Conservation (phyloP, 2,329 filamentous ascomycete species). For the Aureobasidium lini region DNA sequence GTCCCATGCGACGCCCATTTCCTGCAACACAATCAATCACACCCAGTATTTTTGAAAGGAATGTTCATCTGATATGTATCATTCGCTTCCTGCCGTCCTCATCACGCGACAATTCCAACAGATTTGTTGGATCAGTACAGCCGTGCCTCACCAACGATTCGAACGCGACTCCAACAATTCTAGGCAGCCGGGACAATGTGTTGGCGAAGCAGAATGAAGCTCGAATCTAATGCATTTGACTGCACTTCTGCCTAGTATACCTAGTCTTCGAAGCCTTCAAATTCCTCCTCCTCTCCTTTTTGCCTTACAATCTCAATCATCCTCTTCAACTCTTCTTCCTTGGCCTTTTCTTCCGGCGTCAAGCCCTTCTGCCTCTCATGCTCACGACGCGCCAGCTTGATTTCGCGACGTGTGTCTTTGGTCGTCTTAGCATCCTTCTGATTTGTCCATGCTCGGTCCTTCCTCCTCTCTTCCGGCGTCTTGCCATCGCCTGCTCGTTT, state of each 20-base stretch:
- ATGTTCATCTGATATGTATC: neutral
- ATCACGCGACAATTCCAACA: no score
- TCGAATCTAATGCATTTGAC: no score
- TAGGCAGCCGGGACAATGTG: no score
- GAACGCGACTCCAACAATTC: no score
- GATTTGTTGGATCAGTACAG: no score
- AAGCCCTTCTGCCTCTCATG: conserved; percentile 25
- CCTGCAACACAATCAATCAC: neutral
- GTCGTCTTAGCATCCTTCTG: conserved; percentile 30
- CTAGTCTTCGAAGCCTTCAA: conserved; percentile 17
- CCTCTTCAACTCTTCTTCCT: conserved; percentile 26
- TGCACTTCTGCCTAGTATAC: neutral
- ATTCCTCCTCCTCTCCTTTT: conserved; percentile 15
- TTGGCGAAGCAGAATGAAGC: no score
- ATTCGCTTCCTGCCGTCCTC: no score
- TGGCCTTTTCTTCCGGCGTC: conserved; percentile 23
- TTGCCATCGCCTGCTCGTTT: conserved; percentile 26
- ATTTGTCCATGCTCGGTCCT: conserved; percentile 30
- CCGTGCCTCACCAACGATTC: no score
- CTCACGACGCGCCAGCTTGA: conserved; percentile 26
- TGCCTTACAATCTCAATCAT: conserved; percentile 28
- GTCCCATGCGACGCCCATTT: neutral
- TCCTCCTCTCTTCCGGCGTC: conserved; percentile 24
- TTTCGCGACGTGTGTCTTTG: conserved; percentile 27
- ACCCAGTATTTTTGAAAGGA: neutral